Conservation (phyloP, 345 rosid genomes). For the Pistacia integerrima region DNA sequence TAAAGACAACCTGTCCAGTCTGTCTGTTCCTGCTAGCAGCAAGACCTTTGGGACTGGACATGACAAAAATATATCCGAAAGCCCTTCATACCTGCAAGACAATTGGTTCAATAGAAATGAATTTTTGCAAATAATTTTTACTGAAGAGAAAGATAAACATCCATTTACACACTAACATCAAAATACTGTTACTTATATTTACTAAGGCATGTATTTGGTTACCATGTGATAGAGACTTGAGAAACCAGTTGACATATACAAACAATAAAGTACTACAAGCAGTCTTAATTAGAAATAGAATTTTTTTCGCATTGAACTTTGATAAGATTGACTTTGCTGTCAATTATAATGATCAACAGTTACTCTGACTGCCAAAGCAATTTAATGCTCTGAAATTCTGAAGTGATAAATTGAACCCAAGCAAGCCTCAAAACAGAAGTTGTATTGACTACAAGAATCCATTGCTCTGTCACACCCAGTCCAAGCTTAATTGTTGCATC, state of each 20-base stretch:
- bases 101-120: constrained; percentile 15
- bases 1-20: constrained; percentile 47
- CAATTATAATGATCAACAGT: background rate
- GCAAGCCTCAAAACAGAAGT: background rate
- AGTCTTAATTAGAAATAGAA: background rate
- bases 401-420: background rate
- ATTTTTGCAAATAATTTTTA: background rate
- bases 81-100: constrained; percentile 88
- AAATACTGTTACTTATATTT: background rate
- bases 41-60: constrained; percentile 84
- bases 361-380: background rate
- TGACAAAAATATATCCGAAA: constrained; percentile 84
- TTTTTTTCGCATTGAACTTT: background rate
- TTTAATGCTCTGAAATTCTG: background rate
- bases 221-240: background rate
- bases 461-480: no score
- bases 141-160: background rate
- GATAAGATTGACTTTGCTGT: background rate
- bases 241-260: background rate
- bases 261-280: background rate
- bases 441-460: no score
- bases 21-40: constrained; percentile 87
- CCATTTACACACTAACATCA: background rate
- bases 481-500: no score
- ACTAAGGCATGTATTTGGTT: background rate